phyloP scores from a whole-genome alignment of 2,329 filamentous ascomycete species.

The Diplodia mutila region DNA sequence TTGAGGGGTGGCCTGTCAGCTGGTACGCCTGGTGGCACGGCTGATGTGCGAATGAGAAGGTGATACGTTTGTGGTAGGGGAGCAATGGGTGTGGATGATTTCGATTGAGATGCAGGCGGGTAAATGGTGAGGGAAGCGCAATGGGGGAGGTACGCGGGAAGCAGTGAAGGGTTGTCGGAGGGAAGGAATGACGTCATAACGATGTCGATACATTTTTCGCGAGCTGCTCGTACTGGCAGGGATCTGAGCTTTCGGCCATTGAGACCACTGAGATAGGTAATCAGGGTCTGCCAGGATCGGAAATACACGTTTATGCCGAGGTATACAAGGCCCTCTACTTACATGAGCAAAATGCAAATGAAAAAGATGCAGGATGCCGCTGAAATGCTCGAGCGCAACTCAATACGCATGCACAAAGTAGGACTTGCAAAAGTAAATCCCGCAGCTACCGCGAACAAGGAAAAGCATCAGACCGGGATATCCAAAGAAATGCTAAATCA shows the following conservation, averaged over 20 bases:
- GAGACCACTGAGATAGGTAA: neutral
- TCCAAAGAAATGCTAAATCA: conserved; percentile 24
- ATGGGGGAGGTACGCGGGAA: neutral
- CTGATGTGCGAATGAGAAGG: neutral
- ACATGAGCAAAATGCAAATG: conserved; percentile 1
- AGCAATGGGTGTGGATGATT: neutral
- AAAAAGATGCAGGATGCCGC: conserved; percentile 5
- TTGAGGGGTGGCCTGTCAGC: conserved; percentile 4
- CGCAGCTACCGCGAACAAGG: neutral
- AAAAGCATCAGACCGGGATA: conserved; percentile 22
- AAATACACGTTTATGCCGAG: neutral
- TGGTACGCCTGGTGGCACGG: neutral
- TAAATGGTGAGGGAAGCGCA: neutral
- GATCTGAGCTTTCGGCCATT: neutral
- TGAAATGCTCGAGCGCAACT: conserved; percentile 17
- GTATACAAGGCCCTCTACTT: conserved; percentile 4
- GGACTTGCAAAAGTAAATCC: neutral
- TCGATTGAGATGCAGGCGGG: neutral
- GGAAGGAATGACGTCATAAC: conserved; percentile 5
- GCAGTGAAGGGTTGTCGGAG: neutral
- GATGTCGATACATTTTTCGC: conserved; percentile 1
- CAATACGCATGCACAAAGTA: neutral
- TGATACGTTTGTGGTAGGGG: neutral
- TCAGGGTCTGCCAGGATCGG: neutral
- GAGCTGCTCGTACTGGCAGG: neutral